phyloP scores from a whole-genome alignment of 1,284 basidiomycete genomes.

The Rugiboletus extremiorientalis region DNA sequence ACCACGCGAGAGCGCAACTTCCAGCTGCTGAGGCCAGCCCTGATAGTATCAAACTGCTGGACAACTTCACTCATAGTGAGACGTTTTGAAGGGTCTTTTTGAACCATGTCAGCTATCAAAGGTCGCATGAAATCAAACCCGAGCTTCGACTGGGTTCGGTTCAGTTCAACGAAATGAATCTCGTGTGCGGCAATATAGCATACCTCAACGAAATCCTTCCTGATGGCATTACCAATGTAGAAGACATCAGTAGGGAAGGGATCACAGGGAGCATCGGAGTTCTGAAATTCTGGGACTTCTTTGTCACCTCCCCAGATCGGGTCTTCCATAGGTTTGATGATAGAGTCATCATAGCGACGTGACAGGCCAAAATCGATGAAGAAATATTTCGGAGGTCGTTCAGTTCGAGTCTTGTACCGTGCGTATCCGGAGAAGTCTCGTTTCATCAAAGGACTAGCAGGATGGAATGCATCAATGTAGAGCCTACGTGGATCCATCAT shows the following conservation, averaged over 20 bases:
- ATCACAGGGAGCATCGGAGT: slow-evolving; percentile 23
- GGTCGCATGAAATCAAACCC: slow-evolving; percentile 19
- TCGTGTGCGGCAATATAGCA: background rate
- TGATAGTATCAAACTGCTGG: slow-evolving; percentile 2
- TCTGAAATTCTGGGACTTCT: slow-evolving; percentile 23
- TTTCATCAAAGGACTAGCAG: slow-evolving; percentile 9
- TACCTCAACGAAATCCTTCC: slow-evolving; percentile 30
- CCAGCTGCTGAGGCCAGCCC: slow-evolving; percentile 1
- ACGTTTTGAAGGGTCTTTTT: slow-evolving; percentile 19
- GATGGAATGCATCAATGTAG: slow-evolving; percentile 31
- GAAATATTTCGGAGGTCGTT: slow-evolving; percentile 34
- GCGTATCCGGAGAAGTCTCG: slow-evolving; percentile 23
- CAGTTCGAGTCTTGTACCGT: slow-evolving; percentile 27
- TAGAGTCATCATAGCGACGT: slow-evolving; percentile 22
- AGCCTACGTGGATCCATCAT: slow-evolving; percentile 37
- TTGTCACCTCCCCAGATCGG: slow-evolving; percentile 26
- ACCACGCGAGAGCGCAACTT: slow-evolving; percentile 21
- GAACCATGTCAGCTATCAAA: slow-evolving; percentile 19
- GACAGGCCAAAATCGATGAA: slow-evolving; percentile 44
- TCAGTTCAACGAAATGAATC: background rate
- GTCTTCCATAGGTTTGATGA: slow-evolving; percentile 16
- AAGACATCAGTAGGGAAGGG: slow-evolving; percentile 41
- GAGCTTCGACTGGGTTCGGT: background rate
- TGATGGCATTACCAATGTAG: slow-evolving; percentile 36
- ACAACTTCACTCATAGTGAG: slow-evolving; percentile 22